Percentiles rank a stretch among this genome's conserved stretches.
phyloP scores from a whole-genome alignment of 2,329 filamentous ascomycete genomes.

The Colletotrichum cordylinicola region DNA sequence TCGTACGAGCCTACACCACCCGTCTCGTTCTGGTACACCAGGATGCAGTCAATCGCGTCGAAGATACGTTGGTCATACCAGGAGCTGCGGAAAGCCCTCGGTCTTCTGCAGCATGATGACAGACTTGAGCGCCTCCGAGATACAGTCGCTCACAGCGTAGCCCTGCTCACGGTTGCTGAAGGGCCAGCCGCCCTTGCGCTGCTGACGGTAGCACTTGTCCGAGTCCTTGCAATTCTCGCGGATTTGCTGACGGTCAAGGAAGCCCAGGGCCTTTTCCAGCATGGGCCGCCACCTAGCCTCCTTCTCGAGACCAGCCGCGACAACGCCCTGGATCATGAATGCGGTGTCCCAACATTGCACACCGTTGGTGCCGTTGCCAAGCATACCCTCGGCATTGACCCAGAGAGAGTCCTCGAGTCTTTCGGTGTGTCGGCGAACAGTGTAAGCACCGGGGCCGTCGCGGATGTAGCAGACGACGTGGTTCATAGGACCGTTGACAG shows the following conservation, averaged over 20 bases:
- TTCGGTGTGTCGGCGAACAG: constrained; percentile 79
- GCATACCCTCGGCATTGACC: constrained; percentile 91
- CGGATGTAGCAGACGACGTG: constrained; percentile 84
- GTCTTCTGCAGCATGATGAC: constrained; percentile 84
- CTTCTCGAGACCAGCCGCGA: constrained; percentile 79
- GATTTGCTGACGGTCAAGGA: constrained; percentile 91
- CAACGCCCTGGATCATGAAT: constrained; percentile 83
- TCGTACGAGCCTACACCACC: constrained; percentile 95
- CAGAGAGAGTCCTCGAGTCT: constrained; percentile 87
- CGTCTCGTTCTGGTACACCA: constrained; percentile 87
- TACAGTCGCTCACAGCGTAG: constrained; percentile 94
- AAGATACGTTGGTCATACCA: constrained; percentile 81
- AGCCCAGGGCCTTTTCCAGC: constrained; percentile 81
- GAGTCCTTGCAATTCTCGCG: constrained; percentile 81
- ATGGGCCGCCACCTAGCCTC: constrained; percentile 82
- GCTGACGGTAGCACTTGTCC: constrained; percentile 84
- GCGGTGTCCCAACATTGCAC: constrained; percentile 97
- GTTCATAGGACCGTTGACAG: constrained; percentile 91
- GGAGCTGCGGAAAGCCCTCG: constrained; percentile 73
- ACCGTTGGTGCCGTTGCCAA: constrained; percentile 96
- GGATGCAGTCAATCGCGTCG: constrained; percentile 87
- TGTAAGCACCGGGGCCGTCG: constrained; percentile 77
- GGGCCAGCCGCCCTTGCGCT: constrained; percentile 91
- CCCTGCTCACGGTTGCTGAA: constrained; percentile 94
- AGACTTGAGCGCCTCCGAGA: constrained; percentile 87